These are phyloP conservation scores for Exophiala oligosperma DNA, from an alignment of 2,329 filamentous ascomycete genomes.

Conservation along the genomic window DNA sequence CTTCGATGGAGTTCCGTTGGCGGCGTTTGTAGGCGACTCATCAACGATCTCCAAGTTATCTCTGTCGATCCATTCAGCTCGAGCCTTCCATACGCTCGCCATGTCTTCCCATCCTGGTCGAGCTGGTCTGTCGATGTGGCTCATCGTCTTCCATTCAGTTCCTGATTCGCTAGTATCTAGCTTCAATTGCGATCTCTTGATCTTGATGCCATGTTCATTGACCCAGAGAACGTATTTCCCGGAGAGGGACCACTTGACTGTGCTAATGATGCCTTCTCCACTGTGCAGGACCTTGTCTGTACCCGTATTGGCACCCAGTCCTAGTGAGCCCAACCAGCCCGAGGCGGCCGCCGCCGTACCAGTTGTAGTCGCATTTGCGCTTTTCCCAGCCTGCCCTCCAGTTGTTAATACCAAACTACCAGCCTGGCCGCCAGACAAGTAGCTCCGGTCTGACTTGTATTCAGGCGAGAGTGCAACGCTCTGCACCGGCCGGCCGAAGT, in stretches of 20 bases:
- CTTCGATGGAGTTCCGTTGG: constrained; percentile 42
- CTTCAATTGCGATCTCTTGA: constrained; percentile 87
- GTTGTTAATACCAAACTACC: constrained; percentile 84
- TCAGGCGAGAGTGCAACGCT: constrained; percentile 93
- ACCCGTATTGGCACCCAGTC: constrained; percentile 72
- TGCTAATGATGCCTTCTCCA: constrained; percentile 86
- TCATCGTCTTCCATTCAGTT: constrained; percentile 90
- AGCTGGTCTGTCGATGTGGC: constrained; percentile 85
- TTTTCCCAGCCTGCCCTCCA: constrained; percentile 76
- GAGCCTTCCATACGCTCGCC: constrained; percentile 91
- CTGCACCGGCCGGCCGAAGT: constrained; percentile 91
- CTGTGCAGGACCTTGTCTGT: constrained; percentile 86
- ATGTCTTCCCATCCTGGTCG: constrained; percentile 91
- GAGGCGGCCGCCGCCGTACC: constrained; percentile 81
- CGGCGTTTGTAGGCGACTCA: constrained; percentile 40
- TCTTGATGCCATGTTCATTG: constrained; percentile 96
- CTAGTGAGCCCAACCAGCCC: constrained; percentile 88
- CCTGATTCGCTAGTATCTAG: constrained; percentile 75
- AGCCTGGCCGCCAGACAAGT: constrained; percentile 85
- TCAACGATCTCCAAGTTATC: constrained; percentile 73
- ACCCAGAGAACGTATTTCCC: constrained; percentile 93
- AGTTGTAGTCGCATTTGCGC: constrained; percentile 80
- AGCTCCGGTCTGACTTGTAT: constrained; percentile 84
- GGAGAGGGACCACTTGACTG: constrained; percentile 91
- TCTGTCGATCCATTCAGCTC: constrained; percentile 91